phyloP scores from a whole-genome alignment of 1,284 basidiomycete species.

The Violaceomyces palustris region DNA sequence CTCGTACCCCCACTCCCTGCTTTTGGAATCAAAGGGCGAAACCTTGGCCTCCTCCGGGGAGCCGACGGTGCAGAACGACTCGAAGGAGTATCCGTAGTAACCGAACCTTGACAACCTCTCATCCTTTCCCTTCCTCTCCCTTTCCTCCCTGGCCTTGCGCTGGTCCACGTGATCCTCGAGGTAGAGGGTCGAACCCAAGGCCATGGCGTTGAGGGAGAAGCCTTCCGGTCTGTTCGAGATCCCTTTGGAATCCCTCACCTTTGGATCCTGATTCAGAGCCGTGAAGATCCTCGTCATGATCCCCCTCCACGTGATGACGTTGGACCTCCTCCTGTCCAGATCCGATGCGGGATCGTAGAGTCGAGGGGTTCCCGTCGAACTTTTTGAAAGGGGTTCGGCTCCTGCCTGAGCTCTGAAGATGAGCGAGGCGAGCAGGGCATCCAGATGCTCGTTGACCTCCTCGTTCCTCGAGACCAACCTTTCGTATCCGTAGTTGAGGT shows the following conservation, averaged over 20 bases:
- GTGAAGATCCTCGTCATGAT: constrained; percentile 71
- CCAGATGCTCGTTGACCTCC: constrained; percentile 53
- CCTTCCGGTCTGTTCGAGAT: constrained; percentile 71
- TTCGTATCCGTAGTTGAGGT: constrained; percentile 55
- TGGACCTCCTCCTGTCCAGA: constrained; percentile 40
- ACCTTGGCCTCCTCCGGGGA: constrained; percentile 1
- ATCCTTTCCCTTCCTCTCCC: constrained; percentile 56
- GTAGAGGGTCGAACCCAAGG: constrained; percentile 64
- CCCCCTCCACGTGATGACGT: constrained; percentile 77
- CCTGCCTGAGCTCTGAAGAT: constrained; percentile 8
- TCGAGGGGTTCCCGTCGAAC: constrained; percentile 1
- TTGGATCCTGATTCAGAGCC: constrained; percentile 57
- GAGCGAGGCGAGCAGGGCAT: constrained; percentile 14
- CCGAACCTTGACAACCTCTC: constrained; percentile 6
- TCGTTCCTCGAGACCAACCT: constrained; percentile 67
- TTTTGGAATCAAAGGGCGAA: too few species aligned
- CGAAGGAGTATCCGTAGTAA: constrained; percentile 65
- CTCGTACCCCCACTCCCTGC: too few species aligned
- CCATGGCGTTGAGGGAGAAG: constrained; percentile 40
- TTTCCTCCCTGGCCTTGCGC: constrained; percentile 60
- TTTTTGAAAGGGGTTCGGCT: neutral
- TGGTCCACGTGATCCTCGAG: constrained; percentile 73
- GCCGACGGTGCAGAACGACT: constrained; percentile 71
- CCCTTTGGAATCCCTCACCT: constrained; percentile 74
- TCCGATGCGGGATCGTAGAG: constrained; percentile 9